Conservation (phyloP, 345 rosid species). For the Lepidium didymum region DNA sequence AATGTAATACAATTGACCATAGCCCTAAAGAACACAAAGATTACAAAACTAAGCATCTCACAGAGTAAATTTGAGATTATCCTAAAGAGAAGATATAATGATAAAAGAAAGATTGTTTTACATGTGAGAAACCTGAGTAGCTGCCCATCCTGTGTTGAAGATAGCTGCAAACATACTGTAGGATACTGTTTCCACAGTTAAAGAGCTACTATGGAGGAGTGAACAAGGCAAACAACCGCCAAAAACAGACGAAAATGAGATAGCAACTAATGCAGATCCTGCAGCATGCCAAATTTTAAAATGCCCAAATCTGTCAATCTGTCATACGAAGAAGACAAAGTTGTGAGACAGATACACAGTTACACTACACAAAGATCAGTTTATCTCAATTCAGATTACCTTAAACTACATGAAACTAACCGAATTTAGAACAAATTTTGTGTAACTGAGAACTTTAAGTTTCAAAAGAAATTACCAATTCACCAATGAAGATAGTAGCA, state of each 20-base stretch:
- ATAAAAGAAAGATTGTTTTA: conserved; percentile 26
- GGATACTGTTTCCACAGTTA: conserved; percentile 54
- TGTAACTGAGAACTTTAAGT: neutral
- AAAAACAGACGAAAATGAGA: conserved; percentile 92
- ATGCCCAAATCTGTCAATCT: conserved; percentile 74
- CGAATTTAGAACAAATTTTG: neutral
- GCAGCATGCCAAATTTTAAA: conserved; percentile 94
- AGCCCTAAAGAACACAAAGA: conserved; percentile 42
- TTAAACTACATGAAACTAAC: neutral
- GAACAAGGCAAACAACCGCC: conserved; percentile 86
- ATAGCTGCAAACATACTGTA: conserved; percentile 81
- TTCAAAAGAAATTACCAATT: conserved; percentile 51
- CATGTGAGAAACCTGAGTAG: conserved; percentile 99
- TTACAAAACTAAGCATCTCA: neutral
- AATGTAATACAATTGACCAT: conserved; percentile 87
- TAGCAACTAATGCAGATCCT: conserved; percentile 79
- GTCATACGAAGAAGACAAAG: conserved; percentile 1
- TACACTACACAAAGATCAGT: neutral
- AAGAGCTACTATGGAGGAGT: conserved; percentile 38
- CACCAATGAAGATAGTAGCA: conserved; percentile 74
- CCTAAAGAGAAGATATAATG: neutral
- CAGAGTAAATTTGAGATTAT: neutral
- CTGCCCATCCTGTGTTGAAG: conserved; percentile 96
- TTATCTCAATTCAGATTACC: neutral
- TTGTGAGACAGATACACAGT: neutral